These are phyloP conservation scores for Stylonectria norvegica DNA, from an alignment of 2,329 filamentous ascomycete genomes.

Conservation along the genomic window DNA sequence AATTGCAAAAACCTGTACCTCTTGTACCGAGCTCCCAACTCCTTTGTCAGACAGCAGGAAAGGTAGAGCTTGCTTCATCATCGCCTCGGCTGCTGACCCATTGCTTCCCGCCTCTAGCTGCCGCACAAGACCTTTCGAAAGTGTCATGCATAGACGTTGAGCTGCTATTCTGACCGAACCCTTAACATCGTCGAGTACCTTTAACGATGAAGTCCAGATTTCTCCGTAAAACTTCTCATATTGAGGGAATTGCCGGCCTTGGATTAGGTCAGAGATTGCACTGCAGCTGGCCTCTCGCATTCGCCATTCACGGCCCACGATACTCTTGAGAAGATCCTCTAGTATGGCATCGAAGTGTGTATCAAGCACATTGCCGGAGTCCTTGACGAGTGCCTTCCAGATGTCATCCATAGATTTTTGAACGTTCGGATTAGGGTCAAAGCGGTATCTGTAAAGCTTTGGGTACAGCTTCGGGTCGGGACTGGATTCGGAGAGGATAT, in stretches of 20 bases:
- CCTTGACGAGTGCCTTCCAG: conserved; percentile 93
- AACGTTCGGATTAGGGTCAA: conserved; percentile 92
- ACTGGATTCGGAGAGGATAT: conserved; percentile 81
- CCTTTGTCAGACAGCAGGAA: conserved; percentile 88
- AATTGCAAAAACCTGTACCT: conserved; percentile 82
- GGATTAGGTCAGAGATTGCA: conserved; percentile 82
- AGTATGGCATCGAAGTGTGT: conserved; percentile 85
- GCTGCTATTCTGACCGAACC: conserved; percentile 80
- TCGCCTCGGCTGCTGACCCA: conserved; percentile 66
- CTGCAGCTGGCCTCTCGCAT: conserved; percentile 89
- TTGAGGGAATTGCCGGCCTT: conserved; percentile 69
- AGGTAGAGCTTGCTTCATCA: conserved; percentile 83
- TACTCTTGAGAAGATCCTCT: conserved; percentile 77
- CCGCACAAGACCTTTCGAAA: conserved; percentile 82
- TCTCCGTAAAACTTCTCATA: conserved; percentile 83
- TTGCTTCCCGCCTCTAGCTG: conserved; percentile 76
- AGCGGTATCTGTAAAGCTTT: conserved; percentile 90
- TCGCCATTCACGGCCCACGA: conserved; percentile 89
- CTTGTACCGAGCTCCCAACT: conserved; percentile 82
- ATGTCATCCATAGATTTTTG: conserved; percentile 96
- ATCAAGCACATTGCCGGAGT: conserved; percentile 72
- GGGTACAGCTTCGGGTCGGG: conserved; percentile 93
- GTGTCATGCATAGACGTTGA: conserved; percentile 72
- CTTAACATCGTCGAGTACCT: conserved; percentile 95
- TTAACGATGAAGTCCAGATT: conserved; percentile 83